Conservation (phyloP, 345 rosid genomes). For the Laguncularia racemosa region DNA sequence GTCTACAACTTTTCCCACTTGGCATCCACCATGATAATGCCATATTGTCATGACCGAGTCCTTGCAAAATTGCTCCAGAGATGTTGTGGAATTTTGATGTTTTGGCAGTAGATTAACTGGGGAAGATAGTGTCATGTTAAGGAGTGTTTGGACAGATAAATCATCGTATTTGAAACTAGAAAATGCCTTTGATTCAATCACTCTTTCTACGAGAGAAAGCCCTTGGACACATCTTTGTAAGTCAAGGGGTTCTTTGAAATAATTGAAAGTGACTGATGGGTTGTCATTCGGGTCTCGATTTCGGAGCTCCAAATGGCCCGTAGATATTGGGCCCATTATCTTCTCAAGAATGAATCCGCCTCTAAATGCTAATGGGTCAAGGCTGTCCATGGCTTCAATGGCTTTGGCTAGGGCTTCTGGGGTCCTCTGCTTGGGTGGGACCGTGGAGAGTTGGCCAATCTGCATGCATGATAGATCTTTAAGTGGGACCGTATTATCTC, state of each 20-base stretch:
- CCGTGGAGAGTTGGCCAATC: constrained; percentile 30
- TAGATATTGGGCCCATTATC: constrained; percentile 28
- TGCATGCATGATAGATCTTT: constrained; percentile 1
- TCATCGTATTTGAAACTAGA: constrained; percentile 19
- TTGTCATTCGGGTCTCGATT: constrained; percentile 18
- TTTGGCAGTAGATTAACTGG: constrained; percentile 66
- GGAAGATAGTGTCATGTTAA: constrained; percentile 14
- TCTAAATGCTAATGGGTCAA: constrained; percentile 10
- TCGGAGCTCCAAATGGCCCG: constrained; percentile 26
- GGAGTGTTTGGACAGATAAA: constrained; percentile 18
- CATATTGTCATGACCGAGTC: constrained; percentile 89
- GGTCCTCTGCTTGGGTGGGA: constrained; percentile 33
- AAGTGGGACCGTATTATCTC: too few relatives aligned
- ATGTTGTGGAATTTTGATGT: constrained; percentile 36
- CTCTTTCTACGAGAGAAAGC: constrained; percentile 19
- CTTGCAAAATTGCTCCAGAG: constrained; percentile 61
- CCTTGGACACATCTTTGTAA: constrained; percentile 27
- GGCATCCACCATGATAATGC: constrained; percentile 95
- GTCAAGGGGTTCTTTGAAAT: constrained; percentile 38
- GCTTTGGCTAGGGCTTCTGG: constrained; percentile 27
- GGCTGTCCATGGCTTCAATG: constrained; percentile 15
- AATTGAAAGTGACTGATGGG: constrained; percentile 35
- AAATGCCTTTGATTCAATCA: constrained; percentile 25
- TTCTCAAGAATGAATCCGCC: constrained; percentile 39
- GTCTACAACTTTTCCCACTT: constrained; percentile 70